phyloP scores from a whole-genome alignment of 495 filamentous ascomycete species.

The Chaetomidium leptoderma region DNA sequence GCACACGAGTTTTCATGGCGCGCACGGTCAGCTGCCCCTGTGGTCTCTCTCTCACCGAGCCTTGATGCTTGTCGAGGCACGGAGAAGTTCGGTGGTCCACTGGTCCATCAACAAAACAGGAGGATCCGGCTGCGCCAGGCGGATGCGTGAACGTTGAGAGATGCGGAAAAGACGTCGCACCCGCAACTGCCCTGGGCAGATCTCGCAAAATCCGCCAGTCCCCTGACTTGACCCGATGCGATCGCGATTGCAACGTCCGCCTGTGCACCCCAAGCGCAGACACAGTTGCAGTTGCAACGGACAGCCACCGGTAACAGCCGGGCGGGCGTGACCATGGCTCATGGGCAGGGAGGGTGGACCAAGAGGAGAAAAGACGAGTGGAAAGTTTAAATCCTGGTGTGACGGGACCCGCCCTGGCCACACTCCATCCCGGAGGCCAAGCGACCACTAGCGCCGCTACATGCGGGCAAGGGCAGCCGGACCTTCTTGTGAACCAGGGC shows the following conservation, averaged over 20 bases:
- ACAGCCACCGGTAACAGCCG: constrained; percentile 36
- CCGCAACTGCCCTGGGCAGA: constrained; percentile 26
- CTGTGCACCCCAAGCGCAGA: constrained; percentile 23
- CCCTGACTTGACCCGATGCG: constrained; percentile 40
- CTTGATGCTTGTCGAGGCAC: constrained; percentile 6
- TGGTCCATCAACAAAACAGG: not conserved
- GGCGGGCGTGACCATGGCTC: constrained; percentile 15
- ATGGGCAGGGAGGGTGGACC: not conserved
- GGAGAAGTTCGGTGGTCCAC: too few relatives aligned
- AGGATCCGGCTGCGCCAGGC: constrained; percentile 1
- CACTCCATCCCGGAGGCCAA: constrained; percentile 13
- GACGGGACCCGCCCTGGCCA: constrained; percentile 12
- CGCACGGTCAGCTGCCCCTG: constrained; percentile 8
- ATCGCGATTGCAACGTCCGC: constrained; percentile 38
- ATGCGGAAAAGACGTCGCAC: constrained; percentile 22
- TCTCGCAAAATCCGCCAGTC: constrained; percentile 30
- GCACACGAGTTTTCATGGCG: not conserved
- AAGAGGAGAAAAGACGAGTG: constrained; percentile 4
- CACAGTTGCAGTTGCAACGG: constrained; percentile 28
- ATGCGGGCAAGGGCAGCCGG: not conserved
- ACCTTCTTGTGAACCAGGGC: too few relatives aligned
- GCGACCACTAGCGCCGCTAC: constrained; percentile 15
- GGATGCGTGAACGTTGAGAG: constrained; percentile 21
- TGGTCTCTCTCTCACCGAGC: not conserved
- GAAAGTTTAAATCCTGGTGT: constrained; percentile 29